Base-by-base conservation (phyloP, 441 rosid genomes). In the Pelargonium australe region DNA sequence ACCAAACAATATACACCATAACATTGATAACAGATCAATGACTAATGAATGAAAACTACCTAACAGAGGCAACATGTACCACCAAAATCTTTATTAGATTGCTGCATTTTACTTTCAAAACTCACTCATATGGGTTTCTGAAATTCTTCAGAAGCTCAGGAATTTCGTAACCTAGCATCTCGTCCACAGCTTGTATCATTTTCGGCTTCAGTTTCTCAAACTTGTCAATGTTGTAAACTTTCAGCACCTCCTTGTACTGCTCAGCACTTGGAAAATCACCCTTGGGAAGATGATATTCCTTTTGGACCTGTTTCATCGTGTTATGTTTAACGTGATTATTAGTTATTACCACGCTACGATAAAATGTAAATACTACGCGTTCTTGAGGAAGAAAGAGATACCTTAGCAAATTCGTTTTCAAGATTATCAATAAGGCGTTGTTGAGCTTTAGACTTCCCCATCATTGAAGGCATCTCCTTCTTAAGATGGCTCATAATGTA, bases 381-480 rank as follows among this genome's bases (percentile, higher is more conserved):
- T 57, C 62, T 8, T 16, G 17, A 16, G 62, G 11, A 10, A 57
- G 12, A 57, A 16, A 57, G 25, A 49, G 55, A 41, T 40, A 95
- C 99, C 91, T 95, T 92, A 60, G 70, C 85, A 58, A 92, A 95
- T 75, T 83, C 93, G 2, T 80, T 86, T 79, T 74, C 91, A 78
- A 95, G 84, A 79, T 85, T 87, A 79, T 92, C 95, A 6, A 86
- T 77, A 34, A 95, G 91, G 75, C 76, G 79, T 68, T 90, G 97
- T 72, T 95, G 98, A 71, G 96, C 71, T 80, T 90, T 95, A 3
- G 96, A 89, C 81, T 92, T 95, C 45, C 99, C 99, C 73, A 95
- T 86, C 86, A 90, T 85, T 19, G 93, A 77, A 6, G 98, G 98
- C 99, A 95, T 95, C 80, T 89, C 96, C 80, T 86, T 92, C 77